phyloP scores from a whole-genome alignment of 2,329 filamentous ascomycete genomes.

The Cordyceps tenuipes region DNA sequence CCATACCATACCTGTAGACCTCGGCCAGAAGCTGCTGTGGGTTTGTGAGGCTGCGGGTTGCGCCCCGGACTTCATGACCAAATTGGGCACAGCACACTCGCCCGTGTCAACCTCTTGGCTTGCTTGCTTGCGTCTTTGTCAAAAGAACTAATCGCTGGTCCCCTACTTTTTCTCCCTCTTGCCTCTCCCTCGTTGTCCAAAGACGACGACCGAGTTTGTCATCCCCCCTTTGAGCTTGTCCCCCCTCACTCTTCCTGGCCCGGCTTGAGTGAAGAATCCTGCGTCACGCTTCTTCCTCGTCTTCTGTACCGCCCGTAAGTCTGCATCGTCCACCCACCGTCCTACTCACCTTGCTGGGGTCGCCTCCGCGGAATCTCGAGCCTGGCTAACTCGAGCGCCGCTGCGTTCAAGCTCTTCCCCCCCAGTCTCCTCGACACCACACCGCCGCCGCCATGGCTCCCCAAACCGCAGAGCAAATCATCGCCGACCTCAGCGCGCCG shows the following conservation, averaged over 20 bases:
- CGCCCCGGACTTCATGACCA: constrained; percentile 8
- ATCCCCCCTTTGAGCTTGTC: not conserved
- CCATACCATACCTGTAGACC: not conserved
- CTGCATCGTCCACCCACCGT: not conserved
- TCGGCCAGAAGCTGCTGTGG: constrained; percentile 7
- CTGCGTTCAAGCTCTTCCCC: not conserved
- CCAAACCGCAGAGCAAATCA: constrained; percentile 3
- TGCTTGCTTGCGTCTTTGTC: not conserved
- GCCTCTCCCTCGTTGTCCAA: not conserved
- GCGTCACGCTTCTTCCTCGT: not conserved
- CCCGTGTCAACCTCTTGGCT: not conserved
- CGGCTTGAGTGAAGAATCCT: not conserved
- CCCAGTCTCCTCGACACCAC: constrained; percentile 21
- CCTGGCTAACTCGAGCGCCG: not conserved
- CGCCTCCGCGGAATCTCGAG: not conserved
- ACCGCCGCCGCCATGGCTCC: constrained; percentile 6
- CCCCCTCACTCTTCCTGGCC: not conserved
- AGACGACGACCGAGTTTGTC: constrained; percentile 6
- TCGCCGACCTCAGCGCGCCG: constrained; percentile 43
- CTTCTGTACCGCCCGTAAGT: not conserved
- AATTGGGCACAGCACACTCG: not conserved
- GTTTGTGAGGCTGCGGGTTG: not conserved
- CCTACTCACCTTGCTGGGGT: not conserved
- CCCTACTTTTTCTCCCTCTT: not conserved
- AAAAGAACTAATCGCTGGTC: constrained; percentile 2